These are phyloP conservation scores for Coemansia sp. DNA, from an alignment of 192 early-diverging fungal species.

Conservation along the genomic window DNA sequence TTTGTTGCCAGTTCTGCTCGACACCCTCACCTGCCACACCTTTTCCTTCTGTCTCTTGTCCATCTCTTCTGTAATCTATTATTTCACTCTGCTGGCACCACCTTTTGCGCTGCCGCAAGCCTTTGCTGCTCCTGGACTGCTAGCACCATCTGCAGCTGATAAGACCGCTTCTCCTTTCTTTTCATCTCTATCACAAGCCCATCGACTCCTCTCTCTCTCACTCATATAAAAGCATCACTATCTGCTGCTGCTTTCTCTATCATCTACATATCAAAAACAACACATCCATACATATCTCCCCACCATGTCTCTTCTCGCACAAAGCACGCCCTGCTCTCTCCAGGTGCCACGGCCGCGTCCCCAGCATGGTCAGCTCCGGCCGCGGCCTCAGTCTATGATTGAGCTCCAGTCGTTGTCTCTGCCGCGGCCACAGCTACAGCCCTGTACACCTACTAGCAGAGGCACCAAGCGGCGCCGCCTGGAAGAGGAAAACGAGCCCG, in stretches of 20 bases:
- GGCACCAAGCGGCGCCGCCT: constrained; percentile 3
- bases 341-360: constrained; percentile 3
- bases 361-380: constrained; percentile 6
- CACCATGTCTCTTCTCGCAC: constrained; percentile 11
- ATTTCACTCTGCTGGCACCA: constrained; percentile 8
- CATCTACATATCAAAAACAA: neutral
- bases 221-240: constrained; percentile 9
- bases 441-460: neutral
- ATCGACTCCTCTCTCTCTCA: neutral
- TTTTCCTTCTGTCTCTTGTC: neutral
- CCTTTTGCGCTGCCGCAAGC: constrained; percentile 5
- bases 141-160: constrained; percentile 11
- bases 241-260: neutral
- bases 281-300: too few relatives aligned
- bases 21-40: neutral
- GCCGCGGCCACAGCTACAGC: neutral
- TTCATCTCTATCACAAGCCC: constrained; percentile 12
- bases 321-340: neutral
- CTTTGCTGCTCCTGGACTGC: constrained; percentile 7
- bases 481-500: constrained; percentile 1
- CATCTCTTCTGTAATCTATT: constrained; percentile 24
- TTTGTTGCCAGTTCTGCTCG: constrained; percentile 10
- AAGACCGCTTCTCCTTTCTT: constrained; percentile 4
- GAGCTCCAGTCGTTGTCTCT: constrained; percentile 7
- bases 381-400: neutral